These are phyloP conservation scores for Paramecium sonneborni DNA, from an alignment of 73 alveolate species.

Conservation along the genomic window DNA sequence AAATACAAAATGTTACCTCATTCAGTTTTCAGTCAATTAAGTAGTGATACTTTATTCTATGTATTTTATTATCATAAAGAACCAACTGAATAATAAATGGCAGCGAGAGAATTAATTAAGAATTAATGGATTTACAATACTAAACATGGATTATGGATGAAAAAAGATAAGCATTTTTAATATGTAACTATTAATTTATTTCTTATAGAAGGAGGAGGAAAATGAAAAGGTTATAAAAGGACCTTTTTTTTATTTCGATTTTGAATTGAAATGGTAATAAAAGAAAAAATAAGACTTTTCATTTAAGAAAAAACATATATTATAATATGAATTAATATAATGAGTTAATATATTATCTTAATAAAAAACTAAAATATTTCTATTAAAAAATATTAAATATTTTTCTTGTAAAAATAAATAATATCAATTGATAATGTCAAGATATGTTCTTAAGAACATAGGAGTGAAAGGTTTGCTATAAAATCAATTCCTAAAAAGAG, in stretches of 20 bases:
- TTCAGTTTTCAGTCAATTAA: background rate
- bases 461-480: background rate
- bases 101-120: slow-evolving; percentile 20
- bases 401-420: background rate
- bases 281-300: background rate
- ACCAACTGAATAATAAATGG: slow-evolving; percentile 40
- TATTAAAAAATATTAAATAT: background rate
- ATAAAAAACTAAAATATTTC: background rate
- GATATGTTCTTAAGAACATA: background rate
- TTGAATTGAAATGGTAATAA: background rate
- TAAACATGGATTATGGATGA: slow-evolving; percentile 49
- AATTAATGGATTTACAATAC: slow-evolving; percentile 37
- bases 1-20: slow-evolving; percentile 33
- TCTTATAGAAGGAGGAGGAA: background rate
- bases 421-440: background rate
- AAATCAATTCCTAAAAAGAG: background rate
- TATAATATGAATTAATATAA: background rate
- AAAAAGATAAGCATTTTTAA: slow-evolving; percentile 1
- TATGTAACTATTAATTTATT: background rate
- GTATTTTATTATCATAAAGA: slow-evolving; percentile 39
- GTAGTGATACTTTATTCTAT: background rate
- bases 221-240: slow-evolving; percentile 33
- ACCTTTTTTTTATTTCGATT: slow-evolving; percentile 17
- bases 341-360: background rate
- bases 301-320: slow-evolving; percentile 3